A percentile compares a stretch with the other conserved stretches of the same genome.
Evolutionary conservation across 2,329 filamentous ascomycete genomes (phyloP).

Genomic region (Pezicula carpinea): DNA sequence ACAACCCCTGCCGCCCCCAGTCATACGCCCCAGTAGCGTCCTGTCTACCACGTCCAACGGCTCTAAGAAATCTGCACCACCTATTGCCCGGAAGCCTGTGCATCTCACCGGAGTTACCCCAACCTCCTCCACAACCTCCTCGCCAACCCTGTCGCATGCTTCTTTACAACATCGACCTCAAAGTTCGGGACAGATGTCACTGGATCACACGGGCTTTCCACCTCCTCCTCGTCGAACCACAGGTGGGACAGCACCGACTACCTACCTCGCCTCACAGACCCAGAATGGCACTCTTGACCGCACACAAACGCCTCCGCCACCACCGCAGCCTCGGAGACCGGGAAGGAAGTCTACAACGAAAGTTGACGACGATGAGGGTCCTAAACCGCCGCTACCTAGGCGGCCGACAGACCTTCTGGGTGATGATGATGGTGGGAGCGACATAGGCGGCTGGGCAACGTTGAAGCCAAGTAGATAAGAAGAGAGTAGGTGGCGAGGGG

Average conservation of each 20-base stretch:
- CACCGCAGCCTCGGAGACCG: conserved; percentile 20
- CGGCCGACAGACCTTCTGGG: conserved; percentile 22
- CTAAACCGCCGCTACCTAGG: conserved; percentile 21
- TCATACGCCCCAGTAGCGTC: conserved; percentile 16
- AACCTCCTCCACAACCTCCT: conserved; percentile 9
- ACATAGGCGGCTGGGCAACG: conserved; percentile 22
- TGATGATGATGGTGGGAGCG: conserved; percentile 17
- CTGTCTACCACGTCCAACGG: conserved; percentile 22
- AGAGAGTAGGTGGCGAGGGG: no score
- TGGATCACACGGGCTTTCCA: conserved; percentile 16
- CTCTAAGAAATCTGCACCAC: conserved; percentile 27
- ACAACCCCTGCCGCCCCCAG: conserved; percentile 3
- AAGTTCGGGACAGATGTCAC: conserved; percentile 7
- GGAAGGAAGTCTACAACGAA: conserved; percentile 7
- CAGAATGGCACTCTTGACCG: conserved; percentile 8
- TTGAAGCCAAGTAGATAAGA: conserved; percentile 16
- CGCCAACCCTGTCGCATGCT: conserved; percentile 13
- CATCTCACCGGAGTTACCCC: conserved; percentile 22
- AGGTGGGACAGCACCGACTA: no score
- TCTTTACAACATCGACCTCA: conserved; percentile 5
- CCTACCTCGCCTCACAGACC: background rate
- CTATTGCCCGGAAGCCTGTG: conserved; percentile 27
- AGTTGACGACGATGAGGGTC: conserved; percentile 14
- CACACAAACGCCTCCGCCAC: conserved; percentile 14
- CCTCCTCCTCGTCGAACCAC: conserved; percentile 20